A percentile compares a stretch with the other conserved stretches of the same genome.
Evolutionary conservation across 176 grass and related monocot species (phyloP).

Genomic region (Aegilops sharonensis): DNA sequence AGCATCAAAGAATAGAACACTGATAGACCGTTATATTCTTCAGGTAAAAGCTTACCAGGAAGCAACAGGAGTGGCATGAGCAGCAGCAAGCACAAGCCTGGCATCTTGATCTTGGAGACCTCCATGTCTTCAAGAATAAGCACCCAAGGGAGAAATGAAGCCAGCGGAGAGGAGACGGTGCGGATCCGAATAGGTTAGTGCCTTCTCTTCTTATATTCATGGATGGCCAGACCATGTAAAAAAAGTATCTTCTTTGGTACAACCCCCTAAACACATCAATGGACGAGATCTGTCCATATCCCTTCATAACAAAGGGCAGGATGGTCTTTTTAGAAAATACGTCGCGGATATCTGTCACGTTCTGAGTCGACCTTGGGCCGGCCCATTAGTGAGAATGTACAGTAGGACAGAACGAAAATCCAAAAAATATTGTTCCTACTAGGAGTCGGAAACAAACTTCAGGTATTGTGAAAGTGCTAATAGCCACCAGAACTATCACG

Average conservation of each 20-base stretch:
- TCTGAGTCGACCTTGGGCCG: too few species aligned
- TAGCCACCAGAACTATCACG: too few species aligned
- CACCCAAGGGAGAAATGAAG: not conserved
- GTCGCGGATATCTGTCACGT: too few species aligned
- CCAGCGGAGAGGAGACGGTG: not conserved
- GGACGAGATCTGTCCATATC: too few species aligned
- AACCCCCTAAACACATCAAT: too few species aligned
- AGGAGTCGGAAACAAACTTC: too few species aligned
- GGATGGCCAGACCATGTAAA: not conserved
- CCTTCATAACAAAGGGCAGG: too few species aligned
- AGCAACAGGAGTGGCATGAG: slow-evolving; percentile 10
- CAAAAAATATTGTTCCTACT: too few species aligned
- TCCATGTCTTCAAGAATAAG: not conserved
- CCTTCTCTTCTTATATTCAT: not conserved
- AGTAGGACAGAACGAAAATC: too few species aligned
- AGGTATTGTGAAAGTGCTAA: too few species aligned
- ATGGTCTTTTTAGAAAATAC: too few species aligned
- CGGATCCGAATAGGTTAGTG: not conserved
- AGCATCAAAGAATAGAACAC: not conserved
- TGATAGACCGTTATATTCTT: not conserved
- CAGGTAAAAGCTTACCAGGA: not conserved
- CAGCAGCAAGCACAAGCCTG: slow-evolving; percentile 20
- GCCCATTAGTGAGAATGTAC: too few species aligned
- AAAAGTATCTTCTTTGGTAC: not conserved
- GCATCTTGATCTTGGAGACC: not conserved